A percentile compares a stretch with the other conserved stretches of the same genome.
phyloP scores from a whole-genome alignment of 257 asterid genomes.

The Capsicum pubescens region DNA sequence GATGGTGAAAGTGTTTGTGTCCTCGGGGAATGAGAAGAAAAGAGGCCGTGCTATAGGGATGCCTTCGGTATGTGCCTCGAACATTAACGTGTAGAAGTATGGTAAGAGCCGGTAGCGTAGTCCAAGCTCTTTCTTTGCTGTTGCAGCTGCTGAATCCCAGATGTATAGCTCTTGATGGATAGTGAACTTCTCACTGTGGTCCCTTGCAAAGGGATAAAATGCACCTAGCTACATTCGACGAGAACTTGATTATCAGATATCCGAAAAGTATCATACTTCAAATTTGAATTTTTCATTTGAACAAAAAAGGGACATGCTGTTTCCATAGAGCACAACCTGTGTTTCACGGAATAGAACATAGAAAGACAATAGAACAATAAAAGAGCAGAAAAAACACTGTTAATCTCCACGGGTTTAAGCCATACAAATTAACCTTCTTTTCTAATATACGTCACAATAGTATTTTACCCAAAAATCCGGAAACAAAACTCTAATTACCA shows the following conservation, averaged over 20 bases:
- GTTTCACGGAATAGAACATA: background rate
- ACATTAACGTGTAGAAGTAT: slow-evolving; percentile 65
- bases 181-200: slow-evolving; percentile 42
- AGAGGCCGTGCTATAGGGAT: slow-evolving; percentile 65
- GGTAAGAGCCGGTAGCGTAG: slow-evolving; percentile 69
- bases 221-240: slow-evolving; percentile 56
- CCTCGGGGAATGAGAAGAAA: slow-evolving; percentile 67
- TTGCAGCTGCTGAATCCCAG: slow-evolving; percentile 71
- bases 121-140: slow-evolving; percentile 56
- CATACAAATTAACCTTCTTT: background rate
- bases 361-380: background rate
- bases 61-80: slow-evolving; percentile 59
- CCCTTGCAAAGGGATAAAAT: slow-evolving; percentile 73
- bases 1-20: slow-evolving; percentile 49
- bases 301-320: too few relatives aligned
- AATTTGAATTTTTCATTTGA: background rate
- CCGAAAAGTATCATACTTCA: background rate
- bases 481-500: background rate
- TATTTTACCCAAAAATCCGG: background rate
- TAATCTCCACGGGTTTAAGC: background rate
- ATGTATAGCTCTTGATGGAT: slow-evolving; percentile 60
- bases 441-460: background rate
- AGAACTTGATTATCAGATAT: background rate
- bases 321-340: too few relatives aligned
- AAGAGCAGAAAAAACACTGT: background rate